Percentiles rank a stretch among this genome's conserved stretches.
These are phyloP conservation scores for Fomitopsis pinicola DNA, from an alignment of 1,284 basidiomycete genomes.

Conservation along the genomic window DNA sequence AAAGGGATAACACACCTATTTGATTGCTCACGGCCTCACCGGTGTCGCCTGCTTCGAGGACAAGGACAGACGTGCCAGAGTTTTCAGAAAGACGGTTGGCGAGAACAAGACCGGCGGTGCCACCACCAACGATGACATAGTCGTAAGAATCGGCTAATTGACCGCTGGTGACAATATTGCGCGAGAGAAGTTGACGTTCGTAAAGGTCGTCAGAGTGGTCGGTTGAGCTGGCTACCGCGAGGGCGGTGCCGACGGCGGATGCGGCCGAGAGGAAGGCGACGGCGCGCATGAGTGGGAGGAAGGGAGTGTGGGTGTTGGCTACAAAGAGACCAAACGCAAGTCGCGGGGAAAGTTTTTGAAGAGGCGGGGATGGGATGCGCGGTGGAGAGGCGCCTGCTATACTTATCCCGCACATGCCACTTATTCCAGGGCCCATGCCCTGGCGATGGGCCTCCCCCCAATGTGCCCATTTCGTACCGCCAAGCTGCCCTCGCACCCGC, in stretches of 20 bases:
- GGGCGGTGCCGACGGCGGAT: constrained; percentile 20
- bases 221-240: constrained; percentile 13
- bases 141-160: constrained; percentile 44
- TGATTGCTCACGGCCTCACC: constrained; percentile 42
- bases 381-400: neutral
- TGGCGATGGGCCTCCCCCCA: neutral
- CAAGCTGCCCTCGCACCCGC: neutral
- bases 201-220: constrained; percentile 20
- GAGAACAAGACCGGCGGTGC: constrained; percentile 70
- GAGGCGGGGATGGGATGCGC: neutral
- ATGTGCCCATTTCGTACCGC: neutral
- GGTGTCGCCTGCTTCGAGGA: constrained; percentile 67
- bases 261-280: constrained; percentile 20
- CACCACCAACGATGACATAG: constrained; percentile 61
- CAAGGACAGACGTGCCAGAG: constrained; percentile 61
- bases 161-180: constrained; percentile 38
- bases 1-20: constrained; percentile 29
- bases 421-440: neutral
- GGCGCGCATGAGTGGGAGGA: constrained; percentile 18
- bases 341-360: neutral
- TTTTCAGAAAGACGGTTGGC: constrained; percentile 72
- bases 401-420: neutral
- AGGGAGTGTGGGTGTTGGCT: constrained; percentile 2
- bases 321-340: neutral
- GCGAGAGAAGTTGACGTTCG: constrained; percentile 21